A percentile compares a stretch with the other conserved stretches of the same genome.
These are phyloP conservation scores for Vigna radiata DNA, from an alignment of 306 rosid genomes.

Conservation along the genomic window DNA sequence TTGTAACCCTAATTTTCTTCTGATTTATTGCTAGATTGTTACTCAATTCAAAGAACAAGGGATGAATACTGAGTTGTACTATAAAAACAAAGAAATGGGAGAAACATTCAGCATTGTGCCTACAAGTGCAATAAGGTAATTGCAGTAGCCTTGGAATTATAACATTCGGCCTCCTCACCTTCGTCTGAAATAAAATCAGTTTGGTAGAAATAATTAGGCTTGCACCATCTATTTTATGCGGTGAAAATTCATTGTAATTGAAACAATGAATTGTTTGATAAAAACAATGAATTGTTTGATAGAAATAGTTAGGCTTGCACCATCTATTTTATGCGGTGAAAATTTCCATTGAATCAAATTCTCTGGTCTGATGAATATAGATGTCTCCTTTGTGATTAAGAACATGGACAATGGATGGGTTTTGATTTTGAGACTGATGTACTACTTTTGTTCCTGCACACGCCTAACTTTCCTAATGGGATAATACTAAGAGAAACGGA, in stretches of 20 bases:
- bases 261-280: conserved; percentile 9
- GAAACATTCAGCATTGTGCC: conserved; percentile 96
- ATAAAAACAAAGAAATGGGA: conserved; percentile 91
- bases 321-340: conserved; percentile 34
- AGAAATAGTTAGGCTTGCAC: conserved; percentile 27
- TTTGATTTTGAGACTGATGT: not conserved
- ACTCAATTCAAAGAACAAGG: conserved; percentile 91
- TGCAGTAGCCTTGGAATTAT: conserved; percentile 20
- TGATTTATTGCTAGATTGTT: conserved; percentile 62
- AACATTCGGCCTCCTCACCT: not conserved
- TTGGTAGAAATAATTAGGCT: conserved; percentile 20
- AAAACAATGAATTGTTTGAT: conserved; percentile 10
- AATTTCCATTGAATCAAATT: not conserved
- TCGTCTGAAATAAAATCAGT: not conserved
- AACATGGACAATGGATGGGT: not conserved
- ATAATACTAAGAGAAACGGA: not conserved
- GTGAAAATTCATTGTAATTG: conserved; percentile 17
- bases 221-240: too few relatives aligned
- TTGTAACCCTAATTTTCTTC: conserved; percentile 36
- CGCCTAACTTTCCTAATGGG: conserved; percentile 3
- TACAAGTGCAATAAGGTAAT: conserved; percentile 93
- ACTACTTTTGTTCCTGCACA: conserved; percentile 19
- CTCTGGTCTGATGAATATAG: conserved; percentile 10
- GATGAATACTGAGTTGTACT: conserved; percentile 82
- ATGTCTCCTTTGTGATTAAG: conserved; percentile 15